Conservation (phyloP, 2,329 filamentous ascomycete genomes). For the Stagonosporopsis rhizophila region DNA sequence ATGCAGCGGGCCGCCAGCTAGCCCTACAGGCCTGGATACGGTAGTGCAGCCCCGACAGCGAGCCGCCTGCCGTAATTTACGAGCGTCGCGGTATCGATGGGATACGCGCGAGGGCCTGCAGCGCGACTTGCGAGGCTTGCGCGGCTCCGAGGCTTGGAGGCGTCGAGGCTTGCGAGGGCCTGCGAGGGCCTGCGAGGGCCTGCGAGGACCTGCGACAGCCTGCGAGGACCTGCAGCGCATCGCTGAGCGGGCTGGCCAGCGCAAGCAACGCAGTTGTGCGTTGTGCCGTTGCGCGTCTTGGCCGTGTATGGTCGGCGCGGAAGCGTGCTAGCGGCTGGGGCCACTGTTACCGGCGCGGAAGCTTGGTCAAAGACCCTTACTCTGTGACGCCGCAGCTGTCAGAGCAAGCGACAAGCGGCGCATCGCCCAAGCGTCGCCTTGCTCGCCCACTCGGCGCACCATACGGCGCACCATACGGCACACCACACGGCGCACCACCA, state of each 20-base stretch:
- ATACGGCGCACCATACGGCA: too few relatives aligned
- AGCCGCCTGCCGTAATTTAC: constrained; percentile 12
- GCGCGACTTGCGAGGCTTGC: not conserved
- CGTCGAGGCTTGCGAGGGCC: too few relatives aligned
- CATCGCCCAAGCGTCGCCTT: constrained; percentile 18
- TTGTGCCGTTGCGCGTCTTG: constrained; percentile 4
- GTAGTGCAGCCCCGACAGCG: too few relatives aligned
- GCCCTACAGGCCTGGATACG: too few relatives aligned
- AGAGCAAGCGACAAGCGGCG: constrained; percentile 10
- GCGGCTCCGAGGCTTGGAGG: too few relatives aligned
- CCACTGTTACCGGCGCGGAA: too few relatives aligned
- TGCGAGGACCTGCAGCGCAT: too few relatives aligned
- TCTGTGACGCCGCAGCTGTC: constrained; percentile 20
- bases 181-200: too few relatives aligned
- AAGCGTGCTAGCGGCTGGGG: constrained; percentile 20
- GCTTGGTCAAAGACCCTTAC: constrained; percentile 17
- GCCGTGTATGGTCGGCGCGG: constrained; percentile 12
- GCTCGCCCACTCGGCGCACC: too few relatives aligned
- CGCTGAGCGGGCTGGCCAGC: too few relatives aligned
- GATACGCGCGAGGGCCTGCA: not conserved
- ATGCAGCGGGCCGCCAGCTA: constrained; percentile 18
- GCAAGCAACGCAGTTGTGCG: too few relatives aligned
- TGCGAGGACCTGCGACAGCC: too few relatives aligned
- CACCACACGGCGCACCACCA: not conserved
- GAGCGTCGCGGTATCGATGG: not conserved